phyloP scores from a whole-genome alignment of 2,329 filamentous ascomycete genomes.

The Microsporum audouinii region DNA sequence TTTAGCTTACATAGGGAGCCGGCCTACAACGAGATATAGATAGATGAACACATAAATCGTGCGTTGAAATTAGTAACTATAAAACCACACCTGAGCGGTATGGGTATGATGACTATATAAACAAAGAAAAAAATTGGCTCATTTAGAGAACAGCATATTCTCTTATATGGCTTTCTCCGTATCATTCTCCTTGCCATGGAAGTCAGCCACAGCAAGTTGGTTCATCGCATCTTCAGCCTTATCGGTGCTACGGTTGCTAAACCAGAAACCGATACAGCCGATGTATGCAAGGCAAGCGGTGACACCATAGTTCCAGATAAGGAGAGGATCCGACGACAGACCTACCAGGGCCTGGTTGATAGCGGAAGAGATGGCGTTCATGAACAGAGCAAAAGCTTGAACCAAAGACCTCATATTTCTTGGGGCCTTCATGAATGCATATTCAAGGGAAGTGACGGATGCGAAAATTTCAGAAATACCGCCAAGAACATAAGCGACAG shows the following conservation, averaged over 20 bases:
- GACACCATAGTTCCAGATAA: conserved; percentile 60
- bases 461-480: conserved; percentile 49
- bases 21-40: not conserved
- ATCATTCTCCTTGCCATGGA: not conserved
- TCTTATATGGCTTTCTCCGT: not conserved
- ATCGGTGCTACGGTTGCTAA: conserved; percentile 55
- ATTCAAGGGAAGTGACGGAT: conserved; percentile 55
- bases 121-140: not conserved
- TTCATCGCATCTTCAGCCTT: conserved; percentile 58
- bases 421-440: conserved; percentile 66
- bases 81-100: not conserved
- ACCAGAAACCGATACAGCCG: conserved; percentile 56
- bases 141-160: not conserved
- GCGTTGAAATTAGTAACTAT: not conserved
- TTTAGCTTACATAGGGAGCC: not conserved
- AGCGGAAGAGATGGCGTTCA: conserved; percentile 56
- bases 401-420: conserved; percentile 74
- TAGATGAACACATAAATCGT: not conserved
- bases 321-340: conserved; percentile 51
- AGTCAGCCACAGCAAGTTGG: conserved; percentile 15
- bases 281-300: conserved; percentile 52
- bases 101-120: not conserved
- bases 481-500: conserved; percentile 41
- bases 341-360: conserved; percentile 58
- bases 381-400: conserved; percentile 56